Evolutionary conservation across 495 filamentous ascomycete species (phyloP), one percentile per base, ranked within the genome.

Genomic region (Durotheca rogersii): DNA sequence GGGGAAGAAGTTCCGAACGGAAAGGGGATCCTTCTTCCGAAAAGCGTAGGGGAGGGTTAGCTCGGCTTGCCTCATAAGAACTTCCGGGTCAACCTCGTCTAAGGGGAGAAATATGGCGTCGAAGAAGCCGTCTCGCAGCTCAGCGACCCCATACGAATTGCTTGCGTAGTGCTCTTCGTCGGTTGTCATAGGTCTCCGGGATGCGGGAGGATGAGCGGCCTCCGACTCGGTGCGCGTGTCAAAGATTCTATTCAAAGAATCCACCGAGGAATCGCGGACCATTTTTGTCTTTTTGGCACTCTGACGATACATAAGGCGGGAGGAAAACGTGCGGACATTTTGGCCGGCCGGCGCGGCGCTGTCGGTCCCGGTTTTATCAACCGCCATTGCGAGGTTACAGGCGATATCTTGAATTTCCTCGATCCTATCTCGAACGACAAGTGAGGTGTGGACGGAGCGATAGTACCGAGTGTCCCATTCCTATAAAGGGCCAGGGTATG

Each of bases 91-190:
- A 16, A 69, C 50, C 20, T 70, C 60, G 7, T 68, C 67, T 1
- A 78, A 74, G 14, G 69, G 69, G 33, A 73, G 69, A 45, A 81
- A 82, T 4, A 76, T 57, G 4, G 78, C 75, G 62, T 83, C 80
- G 49, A 82, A 83, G 58, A 83, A 81, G 23, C 80, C 79, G 63
- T 81, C 80, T 44, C 80, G 67, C 11, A 72, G 50, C 48, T 83
- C 80, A 34, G 73, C 66, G 7, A 82, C 64, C 1, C 76, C 80
- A 55, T 81, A 81, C 3, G 75, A 50, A 21, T 58, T 57, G 19
- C 58, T 50, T 3, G 60, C 57, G 21, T 60, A 62, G 41, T 53
- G 60, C 32, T 55, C 41, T 23, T 65, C 62, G n/a, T 49, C 48
- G 12, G 39, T 44, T 30, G 55, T 65, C 46, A 62, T 51, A 35